A percentile compares a stretch with the other conserved stretches of the same genome.
These are phyloP conservation scores for Tulasnella sp. DNA, from an alignment of 768 basidiomycete species.

Conservation along the genomic window DNA sequence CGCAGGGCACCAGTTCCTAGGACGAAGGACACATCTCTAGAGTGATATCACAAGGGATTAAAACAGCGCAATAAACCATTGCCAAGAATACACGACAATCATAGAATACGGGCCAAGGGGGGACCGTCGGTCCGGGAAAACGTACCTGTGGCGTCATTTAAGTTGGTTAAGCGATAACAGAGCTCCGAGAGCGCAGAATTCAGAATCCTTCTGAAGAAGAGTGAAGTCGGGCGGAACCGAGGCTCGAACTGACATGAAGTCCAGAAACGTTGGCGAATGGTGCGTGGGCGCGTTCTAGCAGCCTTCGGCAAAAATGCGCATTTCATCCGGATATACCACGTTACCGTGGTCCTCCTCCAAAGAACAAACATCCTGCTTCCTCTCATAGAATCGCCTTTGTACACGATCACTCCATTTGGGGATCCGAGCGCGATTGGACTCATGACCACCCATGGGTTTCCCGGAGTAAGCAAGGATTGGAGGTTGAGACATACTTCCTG, in stretches of 20 bases:
- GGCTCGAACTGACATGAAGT: not conserved
- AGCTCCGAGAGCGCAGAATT: not conserved
- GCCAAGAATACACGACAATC: not conserved
- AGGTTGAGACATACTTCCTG: not conserved
- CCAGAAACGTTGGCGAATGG: not conserved
- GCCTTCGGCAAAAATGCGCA: not conserved
- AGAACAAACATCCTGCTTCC: not conserved
- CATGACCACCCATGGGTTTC: not conserved
- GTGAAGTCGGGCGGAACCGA: not conserved
- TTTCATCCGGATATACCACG: not conserved
- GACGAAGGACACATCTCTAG: too few relatives aligned
- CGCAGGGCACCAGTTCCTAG: too few relatives aligned
- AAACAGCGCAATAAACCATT: too few relatives aligned
- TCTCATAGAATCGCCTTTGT: not conserved
- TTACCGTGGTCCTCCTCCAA: not conserved
- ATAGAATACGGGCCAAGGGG: not conserved
- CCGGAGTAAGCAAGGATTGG: not conserved
- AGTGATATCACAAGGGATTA: too few relatives aligned
- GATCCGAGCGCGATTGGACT: not conserved
- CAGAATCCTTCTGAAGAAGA: not conserved
- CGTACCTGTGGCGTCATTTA: not conserved
- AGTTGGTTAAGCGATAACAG: not conserved
- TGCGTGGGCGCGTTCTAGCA: not conserved
- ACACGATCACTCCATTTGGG: not conserved
- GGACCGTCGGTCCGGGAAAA: not conserved